Base-by-base conservation (phyloP, 257 asterid genomes). In the Jasminum sambac region DNA sequence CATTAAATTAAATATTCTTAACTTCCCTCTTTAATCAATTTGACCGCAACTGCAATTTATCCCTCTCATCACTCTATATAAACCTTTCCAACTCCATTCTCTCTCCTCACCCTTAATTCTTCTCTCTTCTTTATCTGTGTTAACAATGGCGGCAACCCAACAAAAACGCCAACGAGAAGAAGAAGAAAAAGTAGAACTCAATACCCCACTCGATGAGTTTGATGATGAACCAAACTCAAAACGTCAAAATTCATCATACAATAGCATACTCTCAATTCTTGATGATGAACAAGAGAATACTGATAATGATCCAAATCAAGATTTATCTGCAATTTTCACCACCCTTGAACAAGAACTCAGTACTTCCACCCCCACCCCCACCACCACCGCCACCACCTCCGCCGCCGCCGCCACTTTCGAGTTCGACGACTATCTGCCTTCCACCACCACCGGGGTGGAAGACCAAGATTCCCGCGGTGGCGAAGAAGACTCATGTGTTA, bases 141-240 rank as follows among this genome's bases (percentile, higher is more conserved):
- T 11, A 8, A 9, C 70, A 74, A 84, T 88, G 94, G 90, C 94
- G 1, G 91, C 84, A 73, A 3, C 81, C 6, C 83, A 73, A 43
- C 67, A 52, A 1, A 90, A 90, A 75, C 95, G 96, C 82, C 88
- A 70, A 5, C 73, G 95, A 72, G 86, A 84, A 57, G 91, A 80
- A 44, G 57, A 13, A 59, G 8, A 11, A 46, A 9, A 19, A 55
- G 26, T 5, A 10, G 61, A 55, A 23, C 34, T 59, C 46, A 50
- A 5, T 4, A 25, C 13, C 36, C 36, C 36, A 34, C 6, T 44
- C 24, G 82, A 70, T 24, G 82, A 70, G 17, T 63, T 39, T 10
- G 78, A 74, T 43, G n/a, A n/a, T 8, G 66, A 55, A 21, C 24
- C 72, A 3, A 65, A 25, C 36, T 19, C 81, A 7, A 89, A 89